Percentiles rank a stretch among this genome's conserved stretches.
Conservation (phyloP, 2,329 filamentous ascomycete species). For the Cytospora leucostoma region DNA sequence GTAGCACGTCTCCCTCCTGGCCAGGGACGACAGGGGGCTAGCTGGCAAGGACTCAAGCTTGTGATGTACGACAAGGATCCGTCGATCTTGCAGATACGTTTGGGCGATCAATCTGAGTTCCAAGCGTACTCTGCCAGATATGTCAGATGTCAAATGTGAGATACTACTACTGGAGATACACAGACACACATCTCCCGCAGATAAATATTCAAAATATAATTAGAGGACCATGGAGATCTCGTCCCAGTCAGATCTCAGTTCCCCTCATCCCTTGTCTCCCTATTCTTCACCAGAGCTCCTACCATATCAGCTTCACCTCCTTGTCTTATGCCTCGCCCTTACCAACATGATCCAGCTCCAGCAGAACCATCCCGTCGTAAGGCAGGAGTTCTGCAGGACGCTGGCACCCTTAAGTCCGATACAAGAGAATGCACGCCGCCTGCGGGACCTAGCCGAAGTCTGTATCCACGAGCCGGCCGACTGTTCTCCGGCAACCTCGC, state of each 20-base stretch:
- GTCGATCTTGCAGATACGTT: slow-evolving; percentile 14
- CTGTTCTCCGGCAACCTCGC: slow-evolving; percentile 8
- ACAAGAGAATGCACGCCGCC: slow-evolving; percentile 4
- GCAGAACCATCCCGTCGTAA: neutral
- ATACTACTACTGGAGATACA: slow-evolving; percentile 20
- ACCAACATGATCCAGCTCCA: slow-evolving; percentile 16
- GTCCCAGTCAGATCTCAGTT: slow-evolving; percentile 13
- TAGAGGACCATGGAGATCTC: slow-evolving; percentile 22
- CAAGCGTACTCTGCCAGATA: slow-evolving; percentile 17
- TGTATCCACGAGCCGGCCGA: slow-evolving; percentile 13
- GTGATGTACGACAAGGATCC: slow-evolving; percentile 23
- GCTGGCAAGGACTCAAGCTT: slow-evolving; percentile 10
- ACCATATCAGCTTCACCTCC: slow-evolving; percentile 1
- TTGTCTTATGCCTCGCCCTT: neutral
- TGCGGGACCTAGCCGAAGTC: slow-evolving; percentile 18
- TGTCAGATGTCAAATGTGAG: slow-evolving; percentile 26
- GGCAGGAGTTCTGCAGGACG: slow-evolving; percentile 5
- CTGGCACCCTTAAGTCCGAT: slow-evolving; percentile 10
- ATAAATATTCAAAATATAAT: slow-evolving; percentile 19
- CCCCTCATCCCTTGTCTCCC: slow-evolving; percentile 9
- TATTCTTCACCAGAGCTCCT: slow-evolving; percentile 5
- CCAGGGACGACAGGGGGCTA: slow-evolving; percentile 2
- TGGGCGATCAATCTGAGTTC: slow-evolving; percentile 16
- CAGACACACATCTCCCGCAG: slow-evolving; percentile 17
- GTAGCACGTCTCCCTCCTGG: slow-evolving; percentile 14